Conservation (phyloP, 352 stramenopile species). For the Phytophthora sansomeana region DNA sequence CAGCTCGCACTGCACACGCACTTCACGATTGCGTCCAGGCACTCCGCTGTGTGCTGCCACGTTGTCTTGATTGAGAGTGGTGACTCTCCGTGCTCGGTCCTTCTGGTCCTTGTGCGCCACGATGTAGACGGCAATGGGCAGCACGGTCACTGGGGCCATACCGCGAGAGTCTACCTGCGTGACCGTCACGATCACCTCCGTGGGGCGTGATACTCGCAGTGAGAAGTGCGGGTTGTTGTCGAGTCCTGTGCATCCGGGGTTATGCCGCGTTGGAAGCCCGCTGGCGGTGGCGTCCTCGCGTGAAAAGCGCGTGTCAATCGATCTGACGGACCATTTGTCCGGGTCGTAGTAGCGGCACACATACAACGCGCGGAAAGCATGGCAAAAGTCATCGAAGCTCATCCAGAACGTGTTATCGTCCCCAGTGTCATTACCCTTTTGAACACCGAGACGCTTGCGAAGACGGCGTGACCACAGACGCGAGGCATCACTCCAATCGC, state of each 20-base stretch:
- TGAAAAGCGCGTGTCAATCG: slow-evolving; percentile 62
- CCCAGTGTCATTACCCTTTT: slow-evolving; percentile 70
- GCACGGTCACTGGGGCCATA: slow-evolving; percentile 67
- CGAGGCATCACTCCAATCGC: slow-evolving; percentile 94
- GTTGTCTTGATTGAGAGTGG: slow-evolving; percentile 64
- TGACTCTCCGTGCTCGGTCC: slow-evolving; percentile 72
- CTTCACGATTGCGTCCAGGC: slow-evolving; percentile 73
- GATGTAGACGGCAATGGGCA: slow-evolving; percentile 79
- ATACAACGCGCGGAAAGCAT: slow-evolving; percentile 92
- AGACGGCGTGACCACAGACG: slow-evolving; percentile 91
- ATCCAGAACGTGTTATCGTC: slow-evolving; percentile 96
- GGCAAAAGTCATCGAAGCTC: slow-evolving; percentile 95
- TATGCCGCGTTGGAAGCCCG: slow-evolving; percentile 88
- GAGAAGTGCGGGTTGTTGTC: slow-evolving; percentile 92
- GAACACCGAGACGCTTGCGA: slow-evolving; percentile 78
- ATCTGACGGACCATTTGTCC: slow-evolving; percentile 70
- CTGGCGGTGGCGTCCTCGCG: slow-evolving; percentile 68
- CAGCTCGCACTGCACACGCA: slow-evolving; percentile 80
- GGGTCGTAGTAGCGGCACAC: slow-evolving; percentile 94
- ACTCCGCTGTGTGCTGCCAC: slow-evolving; percentile 86
- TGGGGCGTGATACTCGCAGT: slow-evolving; percentile 75
- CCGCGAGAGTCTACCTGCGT: slow-evolving; percentile 80
- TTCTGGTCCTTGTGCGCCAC: slow-evolving; percentile 56
- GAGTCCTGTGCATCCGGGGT: slow-evolving; percentile 70
- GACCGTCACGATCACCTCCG: slow-evolving; percentile 88